Evolutionary conservation across 73 alveolate genomes (phyloP).

Genomic region (Paramecium pentaurelia): DNA sequence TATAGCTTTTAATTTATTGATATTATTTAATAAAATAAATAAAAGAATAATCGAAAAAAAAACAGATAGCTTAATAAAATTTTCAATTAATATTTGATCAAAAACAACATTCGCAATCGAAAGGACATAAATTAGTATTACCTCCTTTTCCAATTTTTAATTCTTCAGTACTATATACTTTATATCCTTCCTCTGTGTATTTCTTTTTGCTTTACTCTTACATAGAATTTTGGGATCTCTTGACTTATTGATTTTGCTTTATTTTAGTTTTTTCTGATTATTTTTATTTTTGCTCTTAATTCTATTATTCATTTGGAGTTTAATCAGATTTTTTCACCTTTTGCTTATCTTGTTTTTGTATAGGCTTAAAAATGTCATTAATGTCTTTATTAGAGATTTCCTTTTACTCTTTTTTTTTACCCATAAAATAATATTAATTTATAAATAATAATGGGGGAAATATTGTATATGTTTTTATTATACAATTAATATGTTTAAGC

Average conservation of each 20-base stretch:
- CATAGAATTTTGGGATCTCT: not conserved
- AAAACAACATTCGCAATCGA: conserved; percentile 57
- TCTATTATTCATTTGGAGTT: not conserved
- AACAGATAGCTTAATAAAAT: not conserved
- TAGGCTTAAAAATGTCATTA: not conserved
- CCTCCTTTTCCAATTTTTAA: conserved; percentile 56
- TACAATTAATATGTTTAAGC: not conserved
- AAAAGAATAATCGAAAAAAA: not conserved
- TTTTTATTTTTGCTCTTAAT: not conserved
- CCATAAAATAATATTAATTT: not conserved
- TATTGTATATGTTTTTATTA: not conserved
- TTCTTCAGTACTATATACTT: conserved; percentile 40
- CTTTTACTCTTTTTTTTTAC: not conserved
- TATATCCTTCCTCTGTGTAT: conserved; percentile 56
- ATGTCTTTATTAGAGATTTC: not conserved
- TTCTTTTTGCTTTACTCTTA: not conserved
- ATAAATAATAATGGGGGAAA: not conserved
- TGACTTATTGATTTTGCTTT: not conserved
- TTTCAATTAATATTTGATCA: not conserved
- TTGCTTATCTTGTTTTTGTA: not conserved
- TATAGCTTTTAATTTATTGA: not conserved
- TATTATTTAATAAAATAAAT: not conserved
- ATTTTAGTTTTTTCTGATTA: not conserved
- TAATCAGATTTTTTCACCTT: not conserved
- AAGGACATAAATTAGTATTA: conserved; percentile 40